These are phyloP conservation scores for Zymoseptoria ardabiliae DNA, from an alignment of 2,329 filamentous ascomycete species.

Conservation along the genomic window DNA sequence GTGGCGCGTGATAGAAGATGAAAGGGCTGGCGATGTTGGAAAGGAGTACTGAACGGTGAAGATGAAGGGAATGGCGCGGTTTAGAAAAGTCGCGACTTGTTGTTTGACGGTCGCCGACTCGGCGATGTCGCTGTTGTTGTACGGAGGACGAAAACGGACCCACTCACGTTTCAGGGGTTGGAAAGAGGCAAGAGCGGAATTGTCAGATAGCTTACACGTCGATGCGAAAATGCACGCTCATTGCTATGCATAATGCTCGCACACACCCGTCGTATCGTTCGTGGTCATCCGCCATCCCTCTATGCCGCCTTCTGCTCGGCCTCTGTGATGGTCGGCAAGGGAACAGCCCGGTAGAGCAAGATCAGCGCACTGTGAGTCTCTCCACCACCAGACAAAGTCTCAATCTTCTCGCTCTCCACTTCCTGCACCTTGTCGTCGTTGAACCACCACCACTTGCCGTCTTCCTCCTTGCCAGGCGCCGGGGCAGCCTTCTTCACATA, in stretches of 20 bases:
- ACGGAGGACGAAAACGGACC: neutral
- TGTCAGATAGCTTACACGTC: neutral
- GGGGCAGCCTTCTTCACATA: slow-evolving; percentile 93
- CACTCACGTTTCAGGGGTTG: neutral
- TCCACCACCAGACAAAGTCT: slow-evolving; percentile 73
- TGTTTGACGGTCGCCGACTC: neutral
- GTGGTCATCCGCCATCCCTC: neutral
- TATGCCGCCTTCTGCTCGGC: slow-evolving; percentile 6
- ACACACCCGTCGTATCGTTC: neutral
- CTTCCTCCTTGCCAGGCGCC: slow-evolving; percentile 72
- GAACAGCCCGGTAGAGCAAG: slow-evolving; percentile 67
- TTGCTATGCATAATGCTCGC: neutral
- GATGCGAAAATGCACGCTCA: neutral
- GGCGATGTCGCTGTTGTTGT: neutral
- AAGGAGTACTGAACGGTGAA: neutral
- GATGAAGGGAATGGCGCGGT: neutral
- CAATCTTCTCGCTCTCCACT: slow-evolving; percentile 84
- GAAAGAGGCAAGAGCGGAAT: neutral
- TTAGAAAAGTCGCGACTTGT: neutral
- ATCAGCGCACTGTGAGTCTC: slow-evolving; percentile 80
- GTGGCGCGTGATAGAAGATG: neutral
- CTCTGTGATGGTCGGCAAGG: slow-evolving; percentile 44
- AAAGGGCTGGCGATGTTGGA: neutral
- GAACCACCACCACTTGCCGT: slow-evolving; percentile 99
- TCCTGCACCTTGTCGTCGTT: slow-evolving; percentile 97